Evolutionary conservation across 1,139 yeast genomes (phyloP).

Genomic region (Hemisphaericaspora lyxosophila): DNA sequence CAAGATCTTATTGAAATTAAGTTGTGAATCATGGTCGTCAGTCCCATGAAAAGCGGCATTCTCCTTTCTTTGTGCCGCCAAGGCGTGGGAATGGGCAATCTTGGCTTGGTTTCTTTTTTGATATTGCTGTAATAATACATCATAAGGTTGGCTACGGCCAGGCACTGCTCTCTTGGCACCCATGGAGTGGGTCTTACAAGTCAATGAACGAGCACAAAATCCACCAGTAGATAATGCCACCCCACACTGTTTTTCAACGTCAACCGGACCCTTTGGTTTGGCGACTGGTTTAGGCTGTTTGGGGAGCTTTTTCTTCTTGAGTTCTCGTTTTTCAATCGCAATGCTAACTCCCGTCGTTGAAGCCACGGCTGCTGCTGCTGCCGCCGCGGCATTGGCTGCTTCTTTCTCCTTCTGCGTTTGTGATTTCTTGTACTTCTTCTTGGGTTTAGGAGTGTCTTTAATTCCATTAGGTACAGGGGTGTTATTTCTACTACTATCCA

Average conservation of each 20-base stretch:
- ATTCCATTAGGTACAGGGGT: constrained; percentile 34
- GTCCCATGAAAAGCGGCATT: constrained; percentile 42
- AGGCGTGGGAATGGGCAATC: constrained; percentile 77
- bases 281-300: constrained; percentile 49
- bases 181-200: constrained; percentile 98
- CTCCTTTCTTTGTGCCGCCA: constrained; percentile 53
- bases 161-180: constrained; percentile 95
- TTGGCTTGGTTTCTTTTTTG: constrained; percentile 92
- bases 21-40: constrained; percentile 21
- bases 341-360: constrained; percentile 15
- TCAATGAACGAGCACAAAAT: constrained; percentile 88
- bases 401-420: constrained; percentile 47
- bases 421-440: constrained; percentile 47
- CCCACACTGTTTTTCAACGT: constrained; percentile 95
- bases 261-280: constrained; percentile 76
- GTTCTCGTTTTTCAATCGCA: constrained; percentile 14
- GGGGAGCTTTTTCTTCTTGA: constrained; percentile 40
- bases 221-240: constrained; percentile 92
- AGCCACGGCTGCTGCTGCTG: constrained; percentile 41
- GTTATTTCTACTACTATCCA: constrained; percentile 41
- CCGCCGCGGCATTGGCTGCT: constrained; percentile 50
- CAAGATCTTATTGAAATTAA: constrained; percentile 29
- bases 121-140: constrained; percentile 80
- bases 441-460: constrained; percentile 25
- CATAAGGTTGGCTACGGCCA: constrained; percentile 92